These are phyloP conservation scores for Fusarium sp. DNA, from an alignment of 2,329 filamentous ascomycete species.

Conservation along the genomic window DNA sequence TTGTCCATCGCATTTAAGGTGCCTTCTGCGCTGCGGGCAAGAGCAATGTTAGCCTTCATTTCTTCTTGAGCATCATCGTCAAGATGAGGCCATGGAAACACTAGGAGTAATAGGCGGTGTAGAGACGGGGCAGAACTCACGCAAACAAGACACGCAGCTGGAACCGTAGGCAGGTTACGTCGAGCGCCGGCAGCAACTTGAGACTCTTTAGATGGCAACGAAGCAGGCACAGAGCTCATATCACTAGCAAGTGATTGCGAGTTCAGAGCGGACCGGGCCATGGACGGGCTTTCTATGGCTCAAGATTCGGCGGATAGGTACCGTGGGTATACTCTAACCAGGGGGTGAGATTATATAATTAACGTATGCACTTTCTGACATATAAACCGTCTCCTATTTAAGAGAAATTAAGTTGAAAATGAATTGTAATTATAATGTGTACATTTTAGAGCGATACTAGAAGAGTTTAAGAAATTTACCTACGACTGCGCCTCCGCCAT, in stretches of 20 bases:
- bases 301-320: neutral
- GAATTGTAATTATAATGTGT: too few relatives aligned
- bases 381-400: fast-evolving
- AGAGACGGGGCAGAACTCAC: neutral
- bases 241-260: fast-evolving
- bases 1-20: slow-evolving; percentile 1
- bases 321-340: neutral
- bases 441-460: too few relatives aligned
- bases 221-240: neutral
- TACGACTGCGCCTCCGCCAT: neutral
- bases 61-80: neutral
- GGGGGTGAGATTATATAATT: neutral
- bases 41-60: neutral
- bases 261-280: neutral
- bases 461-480: neutral
- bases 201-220: neutral
- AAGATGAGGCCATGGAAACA: neutral
- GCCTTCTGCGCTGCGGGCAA: neutral
- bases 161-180: neutral
- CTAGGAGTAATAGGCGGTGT: neutral
- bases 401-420: fast-evolving
- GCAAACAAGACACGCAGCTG: neutral
- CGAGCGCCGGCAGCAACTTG: neutral
- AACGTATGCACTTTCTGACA: fast-evolving
- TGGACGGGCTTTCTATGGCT: neutral